A percentile compares a stretch with the other conserved stretches of the same genome.
phyloP scores from a whole-genome alignment of 108 stramenopile genomes.

The Cyclotella choctawhatcheeana region DNA sequence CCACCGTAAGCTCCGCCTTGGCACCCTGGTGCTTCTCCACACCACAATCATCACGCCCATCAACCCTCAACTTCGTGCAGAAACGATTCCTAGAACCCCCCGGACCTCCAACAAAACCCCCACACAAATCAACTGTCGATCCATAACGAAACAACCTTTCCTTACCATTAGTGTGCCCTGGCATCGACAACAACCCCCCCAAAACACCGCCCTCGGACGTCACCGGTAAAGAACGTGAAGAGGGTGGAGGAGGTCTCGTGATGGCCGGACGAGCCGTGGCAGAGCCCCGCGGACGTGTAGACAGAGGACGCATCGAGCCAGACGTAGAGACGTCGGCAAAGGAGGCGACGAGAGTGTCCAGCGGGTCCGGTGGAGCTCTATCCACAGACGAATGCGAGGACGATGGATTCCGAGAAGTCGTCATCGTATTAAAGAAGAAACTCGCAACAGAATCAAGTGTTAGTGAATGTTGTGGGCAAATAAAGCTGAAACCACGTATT shows the following conservation, averaged over 20 bases:
- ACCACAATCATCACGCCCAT: background rate
- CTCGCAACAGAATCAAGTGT: no score
- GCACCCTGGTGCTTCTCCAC: background rate
- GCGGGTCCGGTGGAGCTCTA: no score
- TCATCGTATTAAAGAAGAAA: no score
- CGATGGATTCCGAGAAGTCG: no score
- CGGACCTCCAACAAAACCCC: background rate
- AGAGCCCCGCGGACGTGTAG: no score
- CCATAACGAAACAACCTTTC: background rate
- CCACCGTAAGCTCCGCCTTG: background rate
- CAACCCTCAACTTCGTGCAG: background rate
- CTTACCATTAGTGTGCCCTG: conserved; percentile 1
- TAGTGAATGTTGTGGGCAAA: no score
- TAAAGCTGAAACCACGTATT: no score
- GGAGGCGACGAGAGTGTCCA: no score
- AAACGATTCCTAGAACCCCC: background rate
- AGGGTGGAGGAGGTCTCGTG: background rate
- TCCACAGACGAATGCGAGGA: no score
- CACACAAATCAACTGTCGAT: background rate
- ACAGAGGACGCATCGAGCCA: no score
- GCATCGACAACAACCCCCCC: conserved; percentile 7
- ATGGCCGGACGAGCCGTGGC: background rate
- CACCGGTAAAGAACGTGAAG: background rate
- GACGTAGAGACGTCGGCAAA: no score
- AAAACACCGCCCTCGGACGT: background rate